These are phyloP conservation scores for Prunus davidiana DNA, from an alignment of 306 rosid species.

Conservation along the genomic window DNA sequence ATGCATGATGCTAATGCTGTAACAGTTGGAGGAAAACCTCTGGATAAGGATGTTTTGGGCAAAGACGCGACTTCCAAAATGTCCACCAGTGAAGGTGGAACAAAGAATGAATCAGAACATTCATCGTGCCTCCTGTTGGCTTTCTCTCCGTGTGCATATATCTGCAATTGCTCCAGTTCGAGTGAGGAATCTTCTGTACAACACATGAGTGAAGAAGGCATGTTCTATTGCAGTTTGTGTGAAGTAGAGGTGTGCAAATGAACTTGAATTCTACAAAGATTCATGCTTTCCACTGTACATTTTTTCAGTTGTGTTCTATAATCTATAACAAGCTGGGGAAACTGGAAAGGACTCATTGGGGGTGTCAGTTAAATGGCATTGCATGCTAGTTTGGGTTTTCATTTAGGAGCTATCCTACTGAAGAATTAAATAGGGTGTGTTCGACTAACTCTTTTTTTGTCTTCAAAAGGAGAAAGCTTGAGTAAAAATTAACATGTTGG, in stretches of 20 bases:
- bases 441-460: not conserved
- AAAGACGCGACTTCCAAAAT: slow-evolving; percentile 53
- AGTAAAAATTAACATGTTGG: slow-evolving; percentile 10
- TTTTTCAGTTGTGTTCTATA: not conserved
- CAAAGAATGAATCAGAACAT: slow-evolving; percentile 29
- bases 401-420: not conserved
- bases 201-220: slow-evolving; percentile 87
- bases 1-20: slow-evolving; percentile 53
- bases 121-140: slow-evolving; percentile 50
- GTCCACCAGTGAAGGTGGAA: slow-evolving; percentile 31
- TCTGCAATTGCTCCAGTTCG: slow-evolving; percentile 52
- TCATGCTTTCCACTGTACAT: not conserved
- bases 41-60: slow-evolving; percentile 45
- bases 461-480: not conserved
- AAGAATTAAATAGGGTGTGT: not conserved
- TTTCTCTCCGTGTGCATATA: slow-evolving; percentile 72
- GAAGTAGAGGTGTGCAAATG: slow-evolving; percentile 87
- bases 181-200: slow-evolving; percentile 58
- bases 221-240: slow-evolving; percentile 96
- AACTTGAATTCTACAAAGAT: slow-evolving; percentile 5
- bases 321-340: slow-evolving; percentile 1
- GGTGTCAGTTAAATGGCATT: not conserved
- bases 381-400: slow-evolving; percentile 10
- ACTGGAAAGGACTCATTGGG: slow-evolving; percentile 5
- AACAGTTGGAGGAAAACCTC: slow-evolving; percentile 53